Evolutionary conservation across 441 rosid species (phyloP), one percentile per base, ranked within the genome.

Genomic region (Corymbia citriodora): DNA sequence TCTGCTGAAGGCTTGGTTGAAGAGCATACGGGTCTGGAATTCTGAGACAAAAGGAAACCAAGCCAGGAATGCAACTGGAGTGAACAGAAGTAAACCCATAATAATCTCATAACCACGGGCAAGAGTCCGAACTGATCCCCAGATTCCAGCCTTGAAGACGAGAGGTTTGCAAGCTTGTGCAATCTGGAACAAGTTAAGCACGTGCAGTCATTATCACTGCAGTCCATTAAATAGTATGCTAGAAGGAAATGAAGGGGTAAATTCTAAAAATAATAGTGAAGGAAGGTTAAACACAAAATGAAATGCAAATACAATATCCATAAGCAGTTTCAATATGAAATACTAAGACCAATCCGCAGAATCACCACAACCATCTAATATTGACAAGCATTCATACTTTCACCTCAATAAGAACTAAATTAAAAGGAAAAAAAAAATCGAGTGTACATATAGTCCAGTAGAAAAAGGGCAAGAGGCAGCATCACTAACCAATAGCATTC

Each of bases 21-120:
- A 98, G 48, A 98, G 95, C 99, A 98, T 97, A 54, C 99, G 99
- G 17, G 99, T 98, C 92, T 98, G 99, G 91, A 98, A 98, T 92
- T 98, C 99, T 0, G 99, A 97, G 70, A 98, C 99, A 88, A 98
- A 98, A 2, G 99, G 99, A 89, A 98, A 98, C 99, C 99, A 98
- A 7, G 99, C 99, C 55, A 98, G 93, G 94, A 97, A 97, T 25
- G 99, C 99, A 61, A 98, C 99, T 9, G 99, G 99, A 6, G 99
- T 98, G 93, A 98, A 98, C 88, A 98, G 91, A 82, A 97, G 95
- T 94, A 97, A 93, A 12, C 99, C 99, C 98, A 98, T 98, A 10
- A 97, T 93, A 86, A 97, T 93, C 95, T 98, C 99, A 29, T 96
- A 98, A 15, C 99, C 99, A 68, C 99, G 97, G 50, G 99, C 99